Percentiles rank a stretch among this genome's conserved stretches.
phyloP scores from a whole-genome alignment of 768 basidiomycete genomes.

The Solioccasus polychromus region DNA sequence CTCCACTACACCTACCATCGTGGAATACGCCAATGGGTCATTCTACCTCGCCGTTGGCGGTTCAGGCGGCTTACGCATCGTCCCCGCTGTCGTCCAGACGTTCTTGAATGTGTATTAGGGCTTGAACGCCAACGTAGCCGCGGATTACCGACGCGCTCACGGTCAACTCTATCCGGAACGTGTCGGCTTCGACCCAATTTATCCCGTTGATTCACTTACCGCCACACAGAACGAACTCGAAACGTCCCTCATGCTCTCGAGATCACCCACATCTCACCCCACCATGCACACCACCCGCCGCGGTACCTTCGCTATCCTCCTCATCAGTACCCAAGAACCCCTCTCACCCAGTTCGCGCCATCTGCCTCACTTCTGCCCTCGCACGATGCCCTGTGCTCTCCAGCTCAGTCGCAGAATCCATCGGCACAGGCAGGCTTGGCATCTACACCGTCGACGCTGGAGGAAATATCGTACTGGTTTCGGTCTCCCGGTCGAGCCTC shows the following conservation, averaged over 20 bases:
- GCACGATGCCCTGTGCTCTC: conserved; percentile 72
- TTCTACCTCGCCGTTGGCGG: conserved; percentile 78
- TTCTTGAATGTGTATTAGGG: conserved; percentile 77
- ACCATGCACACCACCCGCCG: conserved; percentile 56
- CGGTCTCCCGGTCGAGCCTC: conserved; percentile 38
- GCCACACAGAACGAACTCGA: conserved; percentile 71
- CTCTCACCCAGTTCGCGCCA: conserved; percentile 60
- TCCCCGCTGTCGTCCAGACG: conserved; percentile 75
- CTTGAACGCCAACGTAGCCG: conserved; percentile 70
- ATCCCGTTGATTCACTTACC: neutral
- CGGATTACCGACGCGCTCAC: conserved; percentile 84
- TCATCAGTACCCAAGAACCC: conserved; percentile 72
- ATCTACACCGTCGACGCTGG: conserved; percentile 72
- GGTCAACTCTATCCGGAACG: conserved; percentile 75
- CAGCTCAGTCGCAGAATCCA: conserved; percentile 56
- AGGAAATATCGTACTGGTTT: conserved; percentile 70
- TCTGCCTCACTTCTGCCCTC: conserved; percentile 66
- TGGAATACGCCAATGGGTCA: conserved; percentile 72
- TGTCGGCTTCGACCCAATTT: conserved; percentile 35
- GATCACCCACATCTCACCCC: conserved; percentile 65
- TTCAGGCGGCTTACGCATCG: conserved; percentile 85
- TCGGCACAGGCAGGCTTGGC: conserved; percentile 52
- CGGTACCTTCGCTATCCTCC: conserved; percentile 61
- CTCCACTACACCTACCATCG: conserved; percentile 75
- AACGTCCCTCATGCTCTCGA: conserved; percentile 76